Conservation (phyloP, 441 rosid species). For the Erodium trifolium region DNA sequence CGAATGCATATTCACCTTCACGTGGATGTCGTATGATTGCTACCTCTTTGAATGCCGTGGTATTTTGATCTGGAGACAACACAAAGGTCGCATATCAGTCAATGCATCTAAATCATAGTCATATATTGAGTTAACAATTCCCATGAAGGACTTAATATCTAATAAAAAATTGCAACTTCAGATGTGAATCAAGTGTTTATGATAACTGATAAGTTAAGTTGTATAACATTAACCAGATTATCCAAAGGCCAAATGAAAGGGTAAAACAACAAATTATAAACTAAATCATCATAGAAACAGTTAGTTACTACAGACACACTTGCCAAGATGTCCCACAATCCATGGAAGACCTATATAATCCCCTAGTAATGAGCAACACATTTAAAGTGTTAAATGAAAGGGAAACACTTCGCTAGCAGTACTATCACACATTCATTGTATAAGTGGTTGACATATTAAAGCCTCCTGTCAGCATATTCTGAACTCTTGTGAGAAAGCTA, state of each 20-base stretch:
- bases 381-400: too few species aligned
- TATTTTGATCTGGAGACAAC: slow-evolving; percentile 6
- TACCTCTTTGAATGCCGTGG: slow-evolving; percentile 3
- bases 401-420: too few species aligned
- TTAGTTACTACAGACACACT: not conserved
- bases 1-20: slow-evolving; percentile 2
- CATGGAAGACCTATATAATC: too few species aligned
- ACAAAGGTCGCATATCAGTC: not conserved
- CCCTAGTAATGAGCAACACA: too few species aligned
- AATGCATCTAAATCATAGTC: not conserved
- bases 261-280: not conserved
- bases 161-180: not conserved
- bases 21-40: slow-evolving; percentile 9
- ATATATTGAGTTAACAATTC: not conserved
- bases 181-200: not conserved
- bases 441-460: not conserved
- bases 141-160: not conserved
- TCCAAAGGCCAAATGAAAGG: not conserved
- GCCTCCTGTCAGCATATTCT: not conserved
- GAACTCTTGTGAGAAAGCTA: not conserved
- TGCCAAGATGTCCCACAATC: not conserved
- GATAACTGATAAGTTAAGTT: not conserved
- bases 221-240: not conserved
- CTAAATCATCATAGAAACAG: not conserved
- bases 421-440: not conserved